Base-by-base conservation (phyloP, 768 basidiomycete species). In the Tricholoma flavovirens region DNA sequence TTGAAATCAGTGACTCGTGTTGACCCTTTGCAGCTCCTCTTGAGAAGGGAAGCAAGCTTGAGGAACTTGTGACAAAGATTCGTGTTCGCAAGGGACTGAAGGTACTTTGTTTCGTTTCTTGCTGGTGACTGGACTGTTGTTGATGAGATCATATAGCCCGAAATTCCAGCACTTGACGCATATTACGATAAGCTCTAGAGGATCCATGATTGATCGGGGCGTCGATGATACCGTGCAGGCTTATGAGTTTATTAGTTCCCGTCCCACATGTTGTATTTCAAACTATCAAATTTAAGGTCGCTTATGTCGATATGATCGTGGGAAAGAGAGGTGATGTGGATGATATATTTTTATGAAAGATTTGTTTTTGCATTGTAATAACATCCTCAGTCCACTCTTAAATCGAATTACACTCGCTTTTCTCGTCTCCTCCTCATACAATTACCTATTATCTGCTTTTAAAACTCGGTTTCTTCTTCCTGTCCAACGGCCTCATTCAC, bases 71-170 rank as follows among this genome's bases (percentile, higher is more conserved):
- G 51, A 82, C 70, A 59, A 73, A 72, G 65, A 92, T 99, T 76
- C 90, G 96, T 69, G 78, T 73, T 26, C 87, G 97, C 76, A 99
- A 98, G 77, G 95, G 95, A 79, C 90, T 97, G 71, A 97, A 95
- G 86, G 87, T 86, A 65, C 38, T 72, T 43, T 10, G 29, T 42
- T 32, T 19, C 17, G n/a, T 35, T 24, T 49, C 22, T 50, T 6
- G 9, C 51, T 15, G 38, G 2, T n/a, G n/a, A 2, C 35, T 43
- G n/a, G 12, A 26, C n/a, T 14, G 10, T 50, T 55, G 51, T 24
- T 64, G 17, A 57, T 24, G 19, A 30, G 1, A 11, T 12, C 43
- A 42, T 61, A 38, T 57, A 90, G 91, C 87, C 90, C 61, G 94
- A 96, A 10, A 87, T 95, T 55, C 94, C 93, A 38, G 50, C 88